Conservation (phyloP, 1,284 basidiomycete species). For the Dichomitus squalens region DNA sequence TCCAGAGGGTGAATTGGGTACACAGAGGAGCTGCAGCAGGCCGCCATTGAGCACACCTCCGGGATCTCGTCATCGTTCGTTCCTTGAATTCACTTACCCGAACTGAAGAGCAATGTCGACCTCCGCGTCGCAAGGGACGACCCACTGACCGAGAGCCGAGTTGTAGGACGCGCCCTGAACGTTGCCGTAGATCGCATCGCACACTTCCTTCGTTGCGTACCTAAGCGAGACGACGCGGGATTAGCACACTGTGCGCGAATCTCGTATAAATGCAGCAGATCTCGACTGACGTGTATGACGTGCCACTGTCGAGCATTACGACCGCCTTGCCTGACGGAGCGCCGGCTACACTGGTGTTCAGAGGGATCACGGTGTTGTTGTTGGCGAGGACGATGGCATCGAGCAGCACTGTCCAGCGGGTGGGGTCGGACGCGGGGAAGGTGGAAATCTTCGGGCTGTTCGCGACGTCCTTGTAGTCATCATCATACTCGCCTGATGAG, state of each 20-base stretch:
- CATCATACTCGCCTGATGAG: conserved; percentile 63
- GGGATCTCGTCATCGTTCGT: no score
- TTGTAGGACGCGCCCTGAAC: conserved; percentile 62
- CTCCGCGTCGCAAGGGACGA: conserved; percentile 69
- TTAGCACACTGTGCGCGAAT: not conserved
- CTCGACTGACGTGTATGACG: conserved; percentile 69
- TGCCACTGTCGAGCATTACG: conserved; percentile 73
- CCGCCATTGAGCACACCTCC: not conserved
- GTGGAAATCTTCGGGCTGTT: conserved; percentile 63
- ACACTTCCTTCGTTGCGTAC: conserved; percentile 64
- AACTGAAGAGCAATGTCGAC: conserved; percentile 77
- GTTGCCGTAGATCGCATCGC: conserved; percentile 65
- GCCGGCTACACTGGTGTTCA: conserved; percentile 54
- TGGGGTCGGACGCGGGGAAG: conserved; percentile 63
- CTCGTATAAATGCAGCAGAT: not conserved
- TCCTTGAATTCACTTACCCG: conserved; percentile 46
- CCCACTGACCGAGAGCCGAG: conserved; percentile 56
- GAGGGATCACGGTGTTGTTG: conserved; percentile 47
- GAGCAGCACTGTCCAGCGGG: conserved; percentile 73
- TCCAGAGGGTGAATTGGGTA: conserved; percentile 80
- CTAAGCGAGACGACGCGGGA: conserved; percentile 35
- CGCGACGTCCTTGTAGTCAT: conserved; percentile 57
- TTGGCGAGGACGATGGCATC: conserved; percentile 66
- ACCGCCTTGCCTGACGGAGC: conserved; percentile 72
- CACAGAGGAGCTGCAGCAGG: conserved; percentile 52